Conservation (phyloP, 768 basidiomycete species). For the Agaricus blazei region DNA sequence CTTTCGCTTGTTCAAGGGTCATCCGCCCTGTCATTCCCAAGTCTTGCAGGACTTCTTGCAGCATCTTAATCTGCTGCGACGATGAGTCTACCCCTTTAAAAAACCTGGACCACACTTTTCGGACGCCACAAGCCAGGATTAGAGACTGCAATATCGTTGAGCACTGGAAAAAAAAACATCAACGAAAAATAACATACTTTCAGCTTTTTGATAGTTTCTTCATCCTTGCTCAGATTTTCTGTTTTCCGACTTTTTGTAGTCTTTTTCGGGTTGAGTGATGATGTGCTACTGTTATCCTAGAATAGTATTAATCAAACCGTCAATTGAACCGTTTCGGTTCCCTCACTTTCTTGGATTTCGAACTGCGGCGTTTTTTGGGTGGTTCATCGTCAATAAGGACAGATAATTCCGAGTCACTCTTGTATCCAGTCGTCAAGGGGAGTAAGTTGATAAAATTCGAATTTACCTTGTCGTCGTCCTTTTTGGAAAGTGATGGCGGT, state of each 20-base stretch:
- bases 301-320: background rate
- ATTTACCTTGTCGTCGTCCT: conserved; percentile 9
- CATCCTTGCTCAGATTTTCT: conserved; percentile 46
- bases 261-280: conserved; percentile 19
- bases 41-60: conserved; percentile 60
- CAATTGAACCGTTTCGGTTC: background rate
- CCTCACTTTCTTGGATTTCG: conserved; percentile 26
- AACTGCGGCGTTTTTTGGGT: conserved; percentile 38
- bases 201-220: conserved; percentile 67
- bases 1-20: conserved; percentile 77
- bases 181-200: conserved; percentile 45
- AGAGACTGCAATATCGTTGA: conserved; percentile 39
- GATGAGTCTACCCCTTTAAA: conserved; percentile 55
- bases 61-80: conserved; percentile 57
- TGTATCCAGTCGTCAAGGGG: conserved; percentile 13
- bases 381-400: conserved; percentile 59
- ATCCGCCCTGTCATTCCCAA: conserved; percentile 79
- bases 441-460: background rate
- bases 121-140: conserved; percentile 70
- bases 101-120: conserved; percentile 73
- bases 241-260: conserved; percentile 25
- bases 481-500: background rate
- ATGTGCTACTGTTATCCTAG: conserved; percentile 12
- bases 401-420: conserved; percentile 59
- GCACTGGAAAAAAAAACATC: background rate